Percentiles rank a stretch among this genome's conserved stretches.
Conservation (phyloP, 225 moss, liverwort and hornwort species). For the Thuidium tamariscinum region DNA sequence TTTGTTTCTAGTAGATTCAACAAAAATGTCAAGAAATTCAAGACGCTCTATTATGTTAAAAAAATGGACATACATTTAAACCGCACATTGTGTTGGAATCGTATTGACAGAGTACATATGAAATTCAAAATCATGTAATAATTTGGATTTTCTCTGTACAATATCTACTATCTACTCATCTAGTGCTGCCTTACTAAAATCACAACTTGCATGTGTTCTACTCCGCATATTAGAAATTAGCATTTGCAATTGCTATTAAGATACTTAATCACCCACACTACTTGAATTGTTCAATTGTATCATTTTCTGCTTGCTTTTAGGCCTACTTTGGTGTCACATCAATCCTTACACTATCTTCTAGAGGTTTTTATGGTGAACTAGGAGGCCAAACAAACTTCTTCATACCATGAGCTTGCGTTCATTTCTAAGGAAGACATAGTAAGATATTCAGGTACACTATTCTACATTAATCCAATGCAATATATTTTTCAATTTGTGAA, state of each 20-base stretch:
- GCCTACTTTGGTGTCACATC: rapidly evolving
- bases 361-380: neutral
- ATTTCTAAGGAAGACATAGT: neutral
- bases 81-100: too few relatives aligned
- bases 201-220: neutral
- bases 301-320: neutral
- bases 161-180: neutral
- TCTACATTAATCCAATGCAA: too few relatives aligned
- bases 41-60: neutral
- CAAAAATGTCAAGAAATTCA: too few relatives aligned
- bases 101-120: neutral
- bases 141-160: too few relatives aligned
- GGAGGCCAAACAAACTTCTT: neutral
- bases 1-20: neutral
- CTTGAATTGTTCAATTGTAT: neutral
- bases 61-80: too few relatives aligned
- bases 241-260: neutral
- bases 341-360: neutral
- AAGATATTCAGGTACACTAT: neutral
- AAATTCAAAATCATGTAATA: too few relatives aligned
- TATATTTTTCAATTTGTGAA: too few relatives aligned
- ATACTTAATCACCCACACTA: neutral
- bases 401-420: neutral
- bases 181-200: neutral
- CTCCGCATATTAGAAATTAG: neutral